phyloP scores from a whole-genome alignment of 805 yeast species.

The Hanseniaspora nectarophila region DNA sequence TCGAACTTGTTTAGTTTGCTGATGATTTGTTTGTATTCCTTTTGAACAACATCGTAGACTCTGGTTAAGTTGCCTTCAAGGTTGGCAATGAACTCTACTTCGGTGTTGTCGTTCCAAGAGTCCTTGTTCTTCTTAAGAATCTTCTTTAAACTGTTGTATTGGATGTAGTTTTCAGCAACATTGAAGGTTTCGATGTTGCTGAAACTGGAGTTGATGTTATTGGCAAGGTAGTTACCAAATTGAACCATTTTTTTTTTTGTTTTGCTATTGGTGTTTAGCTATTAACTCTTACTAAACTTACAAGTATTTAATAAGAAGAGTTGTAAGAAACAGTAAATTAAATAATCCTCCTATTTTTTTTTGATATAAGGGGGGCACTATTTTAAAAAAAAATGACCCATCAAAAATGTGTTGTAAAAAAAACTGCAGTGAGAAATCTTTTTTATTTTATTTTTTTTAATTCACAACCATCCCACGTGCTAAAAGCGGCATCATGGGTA shows the following conservation, averaged over 20 bases:
- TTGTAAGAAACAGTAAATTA: no score
- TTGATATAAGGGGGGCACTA: no score
- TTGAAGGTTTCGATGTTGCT: slow-evolving; percentile 76
- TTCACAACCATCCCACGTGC: no score
- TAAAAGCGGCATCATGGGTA: no score
- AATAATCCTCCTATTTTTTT: no score
- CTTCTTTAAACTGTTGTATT: slow-evolving; percentile 73
- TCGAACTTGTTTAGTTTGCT: slow-evolving; percentile 55
- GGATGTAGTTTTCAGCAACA: slow-evolving; percentile 74
- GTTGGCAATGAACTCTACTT: slow-evolving; percentile 64
- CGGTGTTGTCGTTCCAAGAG: slow-evolving; percentile 65
- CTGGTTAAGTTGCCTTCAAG: slow-evolving; percentile 82
- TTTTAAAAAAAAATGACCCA: no score
- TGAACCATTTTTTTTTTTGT: slow-evolving; percentile 46
- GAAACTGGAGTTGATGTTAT: slow-evolving; percentile 8
- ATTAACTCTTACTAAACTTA: neutral
- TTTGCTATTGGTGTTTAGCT: neutral
- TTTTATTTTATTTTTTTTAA: no score
- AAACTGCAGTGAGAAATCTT: no score
- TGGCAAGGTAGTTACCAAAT: slow-evolving; percentile 44
- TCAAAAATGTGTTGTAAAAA: no score
- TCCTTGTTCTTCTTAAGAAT: slow-evolving; percentile 44
- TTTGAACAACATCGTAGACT: slow-evolving; percentile 80
- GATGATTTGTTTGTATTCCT: slow-evolving; percentile 75
- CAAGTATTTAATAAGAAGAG: no score